Evolutionary conservation across 2,329 filamentous ascomycete species (phyloP), one percentile per base, ranked within the genome.

Genomic region (Aspergillus tanneri): DNA sequence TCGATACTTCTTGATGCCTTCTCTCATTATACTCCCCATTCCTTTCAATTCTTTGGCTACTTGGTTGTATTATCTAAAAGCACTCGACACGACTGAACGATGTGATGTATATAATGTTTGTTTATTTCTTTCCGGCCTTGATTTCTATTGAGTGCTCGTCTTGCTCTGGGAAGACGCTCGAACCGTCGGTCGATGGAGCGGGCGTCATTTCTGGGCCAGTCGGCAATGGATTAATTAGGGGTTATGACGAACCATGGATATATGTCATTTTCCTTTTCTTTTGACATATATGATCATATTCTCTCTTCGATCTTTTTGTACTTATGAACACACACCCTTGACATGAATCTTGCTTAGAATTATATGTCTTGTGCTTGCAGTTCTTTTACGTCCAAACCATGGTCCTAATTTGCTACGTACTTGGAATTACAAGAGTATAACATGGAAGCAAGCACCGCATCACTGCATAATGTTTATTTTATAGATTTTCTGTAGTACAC

Each of bases 81-180:
- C 59, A 57, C 57, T 62, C 52, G 59, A 64, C 47, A 65, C 57
- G 64, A 66, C 54, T 60, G 44, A 49, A 65, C 50, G 60, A 65
- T 49, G 60, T 59, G 60, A 65, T 60, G 62, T 58, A 62, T 50
- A 62, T 58, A 62, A 60, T 57, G 58, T 49, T 55, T 53, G 22
- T 59, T 58, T 54, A 55, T 48, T 50, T 52, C 46, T 50, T 46
- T 35, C 30, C 42, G 19, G 18, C 34, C 34, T 28, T 43, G 22
- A 34, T 43, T 39, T 12, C 34, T 11, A 24, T 24, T 23, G 16
- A 16, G 12, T 35, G 32, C 32, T 37, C 34, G 16, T 16, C n/a
- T 35, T 42, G 22, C 25, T 19, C 14, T 28, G 16, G n/a, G 21
- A 21, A n/a, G 21, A 38, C 21, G 21, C 12, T 16, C 11, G 12